Evolutionary conservation across 2,329 filamentous ascomycete genomes (phyloP).

Genomic region (Phialophora verrucosa): DNA sequence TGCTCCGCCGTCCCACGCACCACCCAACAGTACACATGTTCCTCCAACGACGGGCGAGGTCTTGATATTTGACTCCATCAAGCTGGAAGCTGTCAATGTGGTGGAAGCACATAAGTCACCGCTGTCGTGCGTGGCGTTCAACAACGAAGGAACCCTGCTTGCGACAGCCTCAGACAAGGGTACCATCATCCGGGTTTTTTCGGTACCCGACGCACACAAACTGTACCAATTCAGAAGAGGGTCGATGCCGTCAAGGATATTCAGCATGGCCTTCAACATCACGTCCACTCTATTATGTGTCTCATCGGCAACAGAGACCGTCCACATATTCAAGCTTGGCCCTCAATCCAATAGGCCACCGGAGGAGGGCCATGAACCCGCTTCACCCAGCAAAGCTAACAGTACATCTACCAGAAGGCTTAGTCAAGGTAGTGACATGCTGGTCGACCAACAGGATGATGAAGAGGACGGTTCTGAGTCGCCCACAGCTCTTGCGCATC

Average conservation of each 20-base stretch:
- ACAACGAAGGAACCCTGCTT: constrained; percentile 87
- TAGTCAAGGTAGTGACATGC: constrained; percentile 46
- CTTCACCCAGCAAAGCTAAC: constrained; percentile 33
- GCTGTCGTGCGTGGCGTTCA: constrained; percentile 86
- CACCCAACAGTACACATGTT: constrained; percentile 77
- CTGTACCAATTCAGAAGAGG: constrained; percentile 95
- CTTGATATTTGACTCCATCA: constrained; percentile 86
- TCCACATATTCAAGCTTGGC: constrained; percentile 89
- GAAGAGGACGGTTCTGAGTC: constrained; percentile 42
- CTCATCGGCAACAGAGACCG: constrained; percentile 92
- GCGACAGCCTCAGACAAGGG: constrained; percentile 97
- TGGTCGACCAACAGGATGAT: constrained; percentile 44
- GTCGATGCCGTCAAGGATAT: constrained; percentile 93
- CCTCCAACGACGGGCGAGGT: constrained; percentile 89
- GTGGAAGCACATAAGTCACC: constrained; percentile 94
- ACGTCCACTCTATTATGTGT: constrained; percentile 92
- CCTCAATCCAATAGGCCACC: constrained; percentile 33
- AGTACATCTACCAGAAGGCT: constrained; percentile 32
- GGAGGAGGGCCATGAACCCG: constrained; percentile 31
- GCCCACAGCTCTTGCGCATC: constrained; percentile 44
- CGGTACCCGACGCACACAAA: constrained; percentile 86
- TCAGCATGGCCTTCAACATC: constrained; percentile 98
- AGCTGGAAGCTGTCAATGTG: constrained; percentile 90
- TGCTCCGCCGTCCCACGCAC: constrained; percentile 76
- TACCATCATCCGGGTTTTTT: constrained; percentile 95